A percentile compares a stretch with the other conserved stretches of the same genome.
Evolutionary conservation across 805 yeast genomes (phyloP).

Genomic region (Brettanomyces nanus): DNA sequence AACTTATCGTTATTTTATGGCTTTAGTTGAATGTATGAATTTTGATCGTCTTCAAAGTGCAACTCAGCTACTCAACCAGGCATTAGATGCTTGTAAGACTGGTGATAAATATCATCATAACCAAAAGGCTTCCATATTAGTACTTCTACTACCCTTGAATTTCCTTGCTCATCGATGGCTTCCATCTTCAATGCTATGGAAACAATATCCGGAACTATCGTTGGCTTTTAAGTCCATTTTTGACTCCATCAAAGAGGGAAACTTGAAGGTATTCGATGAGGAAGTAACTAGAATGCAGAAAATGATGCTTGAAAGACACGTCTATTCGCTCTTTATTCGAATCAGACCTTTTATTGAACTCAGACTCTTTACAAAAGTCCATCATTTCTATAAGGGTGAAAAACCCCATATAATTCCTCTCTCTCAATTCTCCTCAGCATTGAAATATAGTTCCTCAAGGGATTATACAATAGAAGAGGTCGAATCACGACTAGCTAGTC

Average conservation of each 20-base stretch:
- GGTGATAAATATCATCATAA: constrained; percentile 20
- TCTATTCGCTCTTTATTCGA: constrained; percentile 52
- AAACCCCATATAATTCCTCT: constrained; percentile 15
- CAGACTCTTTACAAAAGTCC: constrained; percentile 38
- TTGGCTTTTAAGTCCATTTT: constrained; percentile 40
- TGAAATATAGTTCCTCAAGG: constrained; percentile 11
- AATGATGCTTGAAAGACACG: constrained; percentile 46
- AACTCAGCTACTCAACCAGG: constrained; percentile 41
- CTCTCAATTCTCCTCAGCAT: constrained; percentile 6
- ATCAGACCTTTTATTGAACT: constrained; percentile 43
- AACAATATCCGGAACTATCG: constrained; percentile 32
- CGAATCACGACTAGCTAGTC: constrained; percentile 62
- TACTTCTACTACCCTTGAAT: constrained; percentile 57
- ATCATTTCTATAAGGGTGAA: constrained; percentile 21
- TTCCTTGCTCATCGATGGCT: constrained; percentile 38
- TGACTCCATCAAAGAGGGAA: constrained; percentile 43
- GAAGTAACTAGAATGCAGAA: constrained; percentile 37
- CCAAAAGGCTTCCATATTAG: constrained; percentile 37
- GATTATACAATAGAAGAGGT: constrained; percentile 38
- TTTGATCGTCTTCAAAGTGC: constrained; percentile 44
- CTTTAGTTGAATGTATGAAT: constrained; percentile 58
- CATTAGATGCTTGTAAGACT: constrained; percentile 31
- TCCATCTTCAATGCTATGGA: constrained; percentile 37
- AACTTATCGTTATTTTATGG: constrained; percentile 60
- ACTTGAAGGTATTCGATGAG: constrained; percentile 42